phyloP scores from a whole-genome alignment of 257 asterid species.

The Solanum neorickii region DNA sequence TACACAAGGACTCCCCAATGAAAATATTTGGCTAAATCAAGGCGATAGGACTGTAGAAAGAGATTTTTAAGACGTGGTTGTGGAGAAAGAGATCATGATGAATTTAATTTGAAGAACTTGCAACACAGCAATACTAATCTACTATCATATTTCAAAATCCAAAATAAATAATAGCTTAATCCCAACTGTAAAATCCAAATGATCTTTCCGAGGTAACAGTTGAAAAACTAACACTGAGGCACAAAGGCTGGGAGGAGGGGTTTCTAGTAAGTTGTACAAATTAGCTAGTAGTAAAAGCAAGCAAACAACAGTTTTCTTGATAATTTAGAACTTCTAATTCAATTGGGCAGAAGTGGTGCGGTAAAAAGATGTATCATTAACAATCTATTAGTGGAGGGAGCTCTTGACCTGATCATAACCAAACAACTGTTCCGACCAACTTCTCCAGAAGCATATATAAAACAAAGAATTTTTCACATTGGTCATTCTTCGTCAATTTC shows the following conservation, averaged over 20 bases:
- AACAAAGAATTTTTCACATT: neutral
- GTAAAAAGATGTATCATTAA: neutral
- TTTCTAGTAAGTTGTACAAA: neutral
- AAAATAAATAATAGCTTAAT: neutral
- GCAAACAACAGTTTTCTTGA: neutral
- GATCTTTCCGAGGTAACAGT: neutral
- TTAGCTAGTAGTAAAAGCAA: neutral
- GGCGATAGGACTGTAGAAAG: neutral
- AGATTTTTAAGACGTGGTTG: neutral
- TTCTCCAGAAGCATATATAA: neutral
- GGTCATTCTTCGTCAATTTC: neutral
- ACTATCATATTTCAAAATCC: neutral
- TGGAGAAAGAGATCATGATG: neutral
- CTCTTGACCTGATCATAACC: slow-evolving; percentile 1
- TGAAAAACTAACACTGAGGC: neutral
- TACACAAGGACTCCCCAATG: neutral
- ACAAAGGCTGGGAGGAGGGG: neutral
- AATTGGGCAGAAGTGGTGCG: neutral
- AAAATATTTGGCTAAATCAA: neutral
- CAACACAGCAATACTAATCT: neutral
- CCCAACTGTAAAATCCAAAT: neutral
- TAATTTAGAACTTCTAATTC: neutral
- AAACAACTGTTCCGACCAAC: neutral
- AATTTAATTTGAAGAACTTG: neutral
- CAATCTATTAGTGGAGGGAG: neutral